Base-by-base conservation (phyloP, 1,139 yeast species). In the Pichia sp. region DNA sequence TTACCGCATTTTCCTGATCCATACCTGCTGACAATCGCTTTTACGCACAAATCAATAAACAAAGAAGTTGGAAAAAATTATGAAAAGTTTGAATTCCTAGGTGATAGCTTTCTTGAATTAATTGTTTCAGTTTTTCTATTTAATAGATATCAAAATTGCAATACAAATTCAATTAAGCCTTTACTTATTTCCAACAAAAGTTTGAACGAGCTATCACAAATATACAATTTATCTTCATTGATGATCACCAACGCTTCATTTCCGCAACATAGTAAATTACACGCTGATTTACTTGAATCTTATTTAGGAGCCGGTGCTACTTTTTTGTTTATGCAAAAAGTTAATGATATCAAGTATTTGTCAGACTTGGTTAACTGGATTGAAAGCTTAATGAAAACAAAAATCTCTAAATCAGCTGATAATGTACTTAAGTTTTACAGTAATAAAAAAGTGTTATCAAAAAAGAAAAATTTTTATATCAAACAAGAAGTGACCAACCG, bases 231-330 rank as follows among this genome's bases (percentile, higher is more conserved):
- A 9, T n/a, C 35, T 2, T 8, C 22, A 4, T 5, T 35, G 12
- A 1, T 42, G n/a, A 29, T 29, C n/a, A 9, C 25, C 4, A 24
- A 25, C n/a, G 9, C 2, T 5, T 10, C 23, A 9, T 3, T 37
- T 22, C 4, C 9, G 4, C 4, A 16, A n/a, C 4, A 16, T 1
- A 26, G 24, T 1, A 39, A 30, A 4, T 8, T 42, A 2, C 30
- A 35, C n/a, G 46, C 46, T n/a, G 42, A 43, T 24, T 11, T 39
- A 22, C 35, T 43, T 23, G 46, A 43, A 24, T 30, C 42, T 3
- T 34, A 30, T 35, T 8, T 43, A 5, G 46, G 46, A 3, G 41
- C 39, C 6, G 23, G 26, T 22, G 41, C 37, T 5, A 8, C n/a
- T 5, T 7, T 4, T 4, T 23, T 36, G 6, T 35, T 41, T 26